Conservation (phyloP, 2,329 filamentous ascomycete species). For the Chaetomium globosum region DNA sequence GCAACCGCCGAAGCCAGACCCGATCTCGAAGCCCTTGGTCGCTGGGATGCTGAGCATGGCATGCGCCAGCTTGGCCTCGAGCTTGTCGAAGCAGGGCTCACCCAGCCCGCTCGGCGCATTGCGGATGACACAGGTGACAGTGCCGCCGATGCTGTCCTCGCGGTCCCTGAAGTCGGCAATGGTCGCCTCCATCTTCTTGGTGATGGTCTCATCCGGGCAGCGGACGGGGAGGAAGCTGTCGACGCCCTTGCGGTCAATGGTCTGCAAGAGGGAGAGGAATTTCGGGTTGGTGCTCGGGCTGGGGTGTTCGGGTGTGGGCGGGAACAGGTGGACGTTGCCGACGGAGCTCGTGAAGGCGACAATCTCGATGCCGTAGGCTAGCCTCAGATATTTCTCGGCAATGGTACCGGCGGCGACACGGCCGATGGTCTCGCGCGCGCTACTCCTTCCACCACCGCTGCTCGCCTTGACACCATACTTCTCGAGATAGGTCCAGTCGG, state of each 20-base stretch:
- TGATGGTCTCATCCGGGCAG: slow-evolving; percentile 71
- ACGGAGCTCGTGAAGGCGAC: slow-evolving; percentile 88
- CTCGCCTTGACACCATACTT: slow-evolving; percentile 95
- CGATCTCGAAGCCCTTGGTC: slow-evolving; percentile 93
- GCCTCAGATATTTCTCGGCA: slow-evolving; percentile 84
- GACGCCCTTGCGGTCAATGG: slow-evolving; percentile 73
- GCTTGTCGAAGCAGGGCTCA: slow-evolving; percentile 93
- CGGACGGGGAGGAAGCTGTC: slow-evolving; percentile 84
- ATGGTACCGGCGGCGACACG: slow-evolving; percentile 90
- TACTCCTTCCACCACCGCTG: slow-evolving; percentile 85
- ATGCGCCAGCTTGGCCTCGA: slow-evolving; percentile 87
- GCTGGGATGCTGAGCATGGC: slow-evolving; percentile 95
- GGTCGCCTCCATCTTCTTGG: slow-evolving; percentile 72
- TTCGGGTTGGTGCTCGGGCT: slow-evolving; percentile 73
- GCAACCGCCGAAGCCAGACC: slow-evolving; percentile 86
- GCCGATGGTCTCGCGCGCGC: slow-evolving; percentile 92
- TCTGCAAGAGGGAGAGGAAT: slow-evolving; percentile 74
- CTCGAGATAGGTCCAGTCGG: slow-evolving; percentile 95
- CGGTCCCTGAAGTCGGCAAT: slow-evolving; percentile 78
- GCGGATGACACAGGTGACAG: slow-evolving; percentile 89
- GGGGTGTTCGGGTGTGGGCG: slow-evolving; percentile 68
- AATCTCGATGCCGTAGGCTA: slow-evolving; percentile 85
- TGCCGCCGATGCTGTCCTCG: slow-evolving; percentile 89
- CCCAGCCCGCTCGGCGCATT: slow-evolving; percentile 84
- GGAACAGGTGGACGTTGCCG: slow-evolving; percentile 76